These are phyloP conservation scores for Notholithocarpus densiflorus DNA, from an alignment of 306 rosid genomes.

Conservation along the genomic window DNA sequence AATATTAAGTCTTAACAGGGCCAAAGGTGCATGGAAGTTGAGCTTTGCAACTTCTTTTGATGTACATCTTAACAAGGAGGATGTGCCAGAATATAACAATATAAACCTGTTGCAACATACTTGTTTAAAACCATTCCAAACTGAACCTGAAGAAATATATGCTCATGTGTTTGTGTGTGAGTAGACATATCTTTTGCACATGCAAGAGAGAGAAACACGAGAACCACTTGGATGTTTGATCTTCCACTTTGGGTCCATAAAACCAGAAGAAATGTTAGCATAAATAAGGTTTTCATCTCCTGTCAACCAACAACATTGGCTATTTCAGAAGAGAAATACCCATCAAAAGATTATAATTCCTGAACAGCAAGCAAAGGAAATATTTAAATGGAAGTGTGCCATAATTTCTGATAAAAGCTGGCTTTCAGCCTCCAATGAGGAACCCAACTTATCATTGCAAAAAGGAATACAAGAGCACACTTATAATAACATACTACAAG, in stretches of 20 bases:
- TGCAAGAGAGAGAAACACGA: not conserved
- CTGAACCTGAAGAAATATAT: not conserved
- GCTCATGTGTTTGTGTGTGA: not conserved
- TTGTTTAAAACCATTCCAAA: not conserved
- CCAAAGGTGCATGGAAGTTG: not conserved
- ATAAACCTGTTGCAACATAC: not conserved
- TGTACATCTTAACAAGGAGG: not conserved
- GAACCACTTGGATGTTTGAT: not conserved
- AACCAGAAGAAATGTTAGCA: not conserved
- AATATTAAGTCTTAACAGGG: not conserved
- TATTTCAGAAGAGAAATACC: not conserved
- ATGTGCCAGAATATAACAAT: not conserved
- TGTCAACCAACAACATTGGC: not conserved
- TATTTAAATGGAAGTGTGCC: not conserved
- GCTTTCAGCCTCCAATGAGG: not conserved
- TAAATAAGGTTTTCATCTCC: slow-evolving; percentile 1
- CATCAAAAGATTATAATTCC: not conserved
- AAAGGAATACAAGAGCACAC: not conserved
- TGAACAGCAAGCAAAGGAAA: not conserved
- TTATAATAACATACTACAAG: not conserved
- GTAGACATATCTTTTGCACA: not conserved
- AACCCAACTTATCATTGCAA: not conserved
- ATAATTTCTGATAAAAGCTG: not conserved
- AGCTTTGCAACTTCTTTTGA: not conserved
- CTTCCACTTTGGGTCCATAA: not conserved